A percentile compares a stretch with the other conserved stretches of the same genome.
These are phyloP conservation scores for Cephaloascus albidus DNA, from an alignment of 805 yeast genomes.

Conservation along the genomic window DNA sequence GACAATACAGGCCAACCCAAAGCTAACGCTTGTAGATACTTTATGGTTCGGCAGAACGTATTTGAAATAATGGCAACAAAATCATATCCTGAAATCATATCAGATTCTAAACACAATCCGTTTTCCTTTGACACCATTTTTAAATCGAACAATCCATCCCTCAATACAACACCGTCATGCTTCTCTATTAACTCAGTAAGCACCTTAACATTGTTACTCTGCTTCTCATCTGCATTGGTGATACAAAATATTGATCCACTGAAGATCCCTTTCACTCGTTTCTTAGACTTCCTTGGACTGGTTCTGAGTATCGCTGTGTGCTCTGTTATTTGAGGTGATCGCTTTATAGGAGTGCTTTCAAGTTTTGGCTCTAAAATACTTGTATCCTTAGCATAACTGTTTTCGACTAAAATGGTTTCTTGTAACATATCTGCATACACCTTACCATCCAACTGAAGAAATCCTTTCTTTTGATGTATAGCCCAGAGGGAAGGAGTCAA, in stretches of 20 bases:
- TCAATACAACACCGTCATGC: conserved; percentile 21
- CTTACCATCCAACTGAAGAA: not conserved
- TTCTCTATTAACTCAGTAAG: not conserved
- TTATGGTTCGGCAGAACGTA: conserved; percentile 53
- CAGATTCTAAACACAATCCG: conserved; percentile 5
- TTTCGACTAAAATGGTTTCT: not conserved
- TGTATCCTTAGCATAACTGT: not conserved
- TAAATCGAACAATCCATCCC: conserved; percentile 22
- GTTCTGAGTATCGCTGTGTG: not conserved
- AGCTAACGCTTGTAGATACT: conserved; percentile 69
- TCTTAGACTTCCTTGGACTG: not conserved
- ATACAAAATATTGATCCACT: conserved; percentile 20
- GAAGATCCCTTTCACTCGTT: conserved; percentile 7
- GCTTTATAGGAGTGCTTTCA: not conserved
- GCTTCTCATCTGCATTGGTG: conserved; percentile 22
- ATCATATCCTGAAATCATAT: conserved; percentile 12
- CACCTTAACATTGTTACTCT: not conserved
- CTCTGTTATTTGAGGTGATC: too few relatives aligned
- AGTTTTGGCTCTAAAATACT: not conserved
- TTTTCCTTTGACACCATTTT: conserved; percentile 5
- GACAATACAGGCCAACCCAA: conserved; percentile 83
- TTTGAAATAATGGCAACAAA: conserved; percentile 65
- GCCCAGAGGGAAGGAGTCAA: conserved; percentile 32
- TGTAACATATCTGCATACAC: not conserved
- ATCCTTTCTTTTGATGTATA: conserved; percentile 19